Evolutionary conservation across 2,329 filamentous ascomycete species (phyloP).

Genomic region (Amesomyces nigricolor): DNA sequence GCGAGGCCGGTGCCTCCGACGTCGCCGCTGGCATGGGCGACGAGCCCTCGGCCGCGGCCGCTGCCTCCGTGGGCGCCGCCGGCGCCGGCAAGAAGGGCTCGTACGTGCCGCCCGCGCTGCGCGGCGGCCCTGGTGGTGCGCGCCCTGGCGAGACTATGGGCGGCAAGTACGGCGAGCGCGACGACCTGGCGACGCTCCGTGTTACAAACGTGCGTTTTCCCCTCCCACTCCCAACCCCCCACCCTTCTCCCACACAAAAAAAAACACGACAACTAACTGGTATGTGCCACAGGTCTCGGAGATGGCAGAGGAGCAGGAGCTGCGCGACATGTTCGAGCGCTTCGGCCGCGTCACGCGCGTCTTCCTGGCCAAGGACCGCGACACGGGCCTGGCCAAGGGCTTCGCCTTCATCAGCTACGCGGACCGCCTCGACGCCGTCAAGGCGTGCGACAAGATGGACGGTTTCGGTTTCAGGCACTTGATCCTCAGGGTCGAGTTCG

Average conservation of each 20-base stretch:
- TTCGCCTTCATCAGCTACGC: constrained; percentile 98
- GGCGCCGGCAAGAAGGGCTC: constrained; percentile 67
- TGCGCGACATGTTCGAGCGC: constrained; percentile 96
- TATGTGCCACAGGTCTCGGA: constrained; percentile 69
- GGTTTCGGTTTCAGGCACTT: constrained; percentile 87
- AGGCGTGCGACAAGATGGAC: constrained; percentile 96
- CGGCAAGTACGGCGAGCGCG: constrained; percentile 82
- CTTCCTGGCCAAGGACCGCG: constrained; percentile 95
- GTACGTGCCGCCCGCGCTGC: constrained; percentile 91
- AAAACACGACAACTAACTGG: not conserved
- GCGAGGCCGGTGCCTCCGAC: constrained; percentile 55
- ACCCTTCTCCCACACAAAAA: not conserved
- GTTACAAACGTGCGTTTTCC: constrained; percentile 82
- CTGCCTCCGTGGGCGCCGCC: constrained; percentile 49
- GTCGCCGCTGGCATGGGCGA: constrained; percentile 51
- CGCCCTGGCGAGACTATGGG: constrained; percentile 70
- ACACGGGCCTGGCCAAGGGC: constrained; percentile 93
- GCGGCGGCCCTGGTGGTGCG: constrained; percentile 54
- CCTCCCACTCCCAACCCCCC: not conserved
- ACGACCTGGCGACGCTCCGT: constrained; percentile 91
- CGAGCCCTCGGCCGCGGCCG: constrained; percentile 40
- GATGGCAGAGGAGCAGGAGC: constrained; percentile 90
- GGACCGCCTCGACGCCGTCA: constrained; percentile 81
- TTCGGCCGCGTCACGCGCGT: constrained; percentile 96
- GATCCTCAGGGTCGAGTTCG: constrained; percentile 82